A percentile compares a stretch with the other conserved stretches of the same genome.
phyloP scores from a whole-genome alignment of 2,329 filamentous ascomycete species.

The Pseudocercospora fijiensis region DNA sequence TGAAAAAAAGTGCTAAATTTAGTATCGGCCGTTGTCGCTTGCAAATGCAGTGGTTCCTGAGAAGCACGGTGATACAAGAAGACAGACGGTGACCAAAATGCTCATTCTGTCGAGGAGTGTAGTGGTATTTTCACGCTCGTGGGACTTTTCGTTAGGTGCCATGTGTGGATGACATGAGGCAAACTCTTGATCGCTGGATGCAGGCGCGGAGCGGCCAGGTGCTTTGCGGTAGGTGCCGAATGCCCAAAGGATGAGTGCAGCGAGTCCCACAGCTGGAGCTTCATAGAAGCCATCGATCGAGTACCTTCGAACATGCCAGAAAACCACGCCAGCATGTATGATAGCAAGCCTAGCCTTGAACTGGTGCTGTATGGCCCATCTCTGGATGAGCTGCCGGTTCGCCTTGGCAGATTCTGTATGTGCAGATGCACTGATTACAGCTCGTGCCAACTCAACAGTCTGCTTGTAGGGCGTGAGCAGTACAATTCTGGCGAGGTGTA shows the following conservation, averaged over 20 bases:
- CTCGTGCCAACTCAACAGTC: slow-evolving; percentile 47
- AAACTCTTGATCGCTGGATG: background rate
- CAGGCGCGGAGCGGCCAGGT: background rate
- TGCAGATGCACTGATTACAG: slow-evolving; percentile 32
- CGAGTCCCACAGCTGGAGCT: slow-evolving; percentile 65
- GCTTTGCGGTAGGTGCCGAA: slow-evolving; percentile 42
- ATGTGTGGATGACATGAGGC: background rate
- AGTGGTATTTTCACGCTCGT: background rate
- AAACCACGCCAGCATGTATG: slow-evolving; percentile 54
- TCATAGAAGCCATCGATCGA: slow-evolving; percentile 57
- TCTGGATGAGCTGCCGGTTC: slow-evolving; percentile 36
- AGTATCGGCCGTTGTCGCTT: background rate
- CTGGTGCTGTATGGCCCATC: slow-evolving; percentile 54
- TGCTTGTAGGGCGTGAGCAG: slow-evolving; percentile 52
- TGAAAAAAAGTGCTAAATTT: background rate
- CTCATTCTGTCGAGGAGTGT: background rate
- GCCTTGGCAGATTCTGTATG: slow-evolving; percentile 7
- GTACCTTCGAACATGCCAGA: slow-evolving; percentile 55
- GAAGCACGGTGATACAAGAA: background rate
- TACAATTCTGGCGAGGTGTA: slow-evolving; percentile 56
- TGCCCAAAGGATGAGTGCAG: slow-evolving; percentile 64
- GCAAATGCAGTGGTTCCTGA: background rate
- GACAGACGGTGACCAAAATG: background rate
- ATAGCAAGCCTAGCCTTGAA: slow-evolving; percentile 59
- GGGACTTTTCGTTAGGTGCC: background rate